These are phyloP conservation scores for Phytophthora colocasiae DNA, from an alignment of 352 stramenopile species.

Conservation along the genomic window DNA sequence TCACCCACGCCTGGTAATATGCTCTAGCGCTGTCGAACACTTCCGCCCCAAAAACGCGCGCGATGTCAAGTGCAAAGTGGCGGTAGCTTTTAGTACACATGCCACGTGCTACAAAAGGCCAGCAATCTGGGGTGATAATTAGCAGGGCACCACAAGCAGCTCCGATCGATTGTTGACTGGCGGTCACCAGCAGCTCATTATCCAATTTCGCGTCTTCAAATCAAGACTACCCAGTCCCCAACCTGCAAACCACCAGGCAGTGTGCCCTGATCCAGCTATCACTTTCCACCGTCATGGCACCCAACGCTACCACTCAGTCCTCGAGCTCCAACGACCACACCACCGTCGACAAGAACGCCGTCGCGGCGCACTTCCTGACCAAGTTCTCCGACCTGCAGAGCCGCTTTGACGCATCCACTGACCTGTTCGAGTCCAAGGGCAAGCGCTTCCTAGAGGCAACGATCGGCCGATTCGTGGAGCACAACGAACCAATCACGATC, in stretches of 20 bases:
- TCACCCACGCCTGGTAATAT: no score
- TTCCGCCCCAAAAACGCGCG: no score
- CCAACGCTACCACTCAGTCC: constrained; percentile 7
- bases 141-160: no score
- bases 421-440: constrained; percentile 19
- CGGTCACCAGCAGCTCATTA: neutral
- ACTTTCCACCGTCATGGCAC: neutral
- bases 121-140: no score
- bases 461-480: constrained; percentile 19
- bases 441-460: constrained; percentile 16
- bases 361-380: constrained; percentile 17
- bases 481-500: constrained; percentile 11
- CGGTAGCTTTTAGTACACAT: no score
- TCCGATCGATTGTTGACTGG: neutral
- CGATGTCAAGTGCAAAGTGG: no score
- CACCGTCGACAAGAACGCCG: constrained; percentile 5
- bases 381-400: constrained; percentile 29
- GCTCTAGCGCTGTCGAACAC: no score
- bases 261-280: neutral
- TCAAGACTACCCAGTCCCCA: neutral
- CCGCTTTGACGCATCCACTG: constrained; percentile 10
- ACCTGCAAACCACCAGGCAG: no score
- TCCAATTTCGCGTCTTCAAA: no score
- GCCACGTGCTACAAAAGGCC: neutral
- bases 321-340: neutral